phyloP scores from a whole-genome alignment of 2,329 filamentous ascomycete species.

The Colletotrichum echinochloae region DNA sequence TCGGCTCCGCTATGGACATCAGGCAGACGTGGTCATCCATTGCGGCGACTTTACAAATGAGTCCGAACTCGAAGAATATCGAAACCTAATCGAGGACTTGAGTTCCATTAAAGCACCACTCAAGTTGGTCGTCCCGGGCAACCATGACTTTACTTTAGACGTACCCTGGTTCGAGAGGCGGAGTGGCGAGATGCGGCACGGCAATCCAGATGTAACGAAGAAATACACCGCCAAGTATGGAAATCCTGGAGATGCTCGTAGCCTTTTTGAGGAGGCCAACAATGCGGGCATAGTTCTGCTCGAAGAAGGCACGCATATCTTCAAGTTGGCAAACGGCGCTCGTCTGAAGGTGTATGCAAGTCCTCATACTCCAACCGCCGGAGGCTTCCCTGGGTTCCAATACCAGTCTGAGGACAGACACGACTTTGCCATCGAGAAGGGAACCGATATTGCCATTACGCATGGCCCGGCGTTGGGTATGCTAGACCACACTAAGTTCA shows the following conservation, averaged over 20 bases:
- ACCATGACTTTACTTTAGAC: slow-evolving; percentile 62
- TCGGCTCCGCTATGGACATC: slow-evolving; percentile 44
- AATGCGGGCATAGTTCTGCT: slow-evolving; percentile 49
- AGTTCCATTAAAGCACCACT: slow-evolving; percentile 55
- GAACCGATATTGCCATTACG: slow-evolving; percentile 48
- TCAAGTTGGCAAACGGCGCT: slow-evolving; percentile 57
- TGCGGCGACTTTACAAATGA: slow-evolving; percentile 62
- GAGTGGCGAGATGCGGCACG: not conserved
- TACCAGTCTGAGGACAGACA: slow-evolving; percentile 49
- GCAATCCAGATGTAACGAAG: not conserved
- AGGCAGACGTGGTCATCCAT: slow-evolving; percentile 63
- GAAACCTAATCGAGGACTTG: slow-evolving; percentile 52
- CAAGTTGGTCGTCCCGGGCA: slow-evolving; percentile 64
- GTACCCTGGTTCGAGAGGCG: not conserved
- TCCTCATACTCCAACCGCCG: slow-evolving; percentile 56
- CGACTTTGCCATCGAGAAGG: slow-evolving; percentile 45
- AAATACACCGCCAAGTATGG: slow-evolving; percentile 50
- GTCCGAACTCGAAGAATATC: slow-evolving; percentile 57
- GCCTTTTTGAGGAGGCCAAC: slow-evolving; percentile 18
- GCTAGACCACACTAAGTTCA: slow-evolving; percentile 52
- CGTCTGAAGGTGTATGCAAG: slow-evolving; percentile 58
- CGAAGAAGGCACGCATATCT: slow-evolving; percentile 55
- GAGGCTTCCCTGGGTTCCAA: slow-evolving; percentile 57
- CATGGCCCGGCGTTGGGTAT: slow-evolving; percentile 55
- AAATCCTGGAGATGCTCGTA: slow-evolving; percentile 51